Evolutionary conservation across 805 yeast genomes (phyloP), one percentile per base, ranked within the genome.

Genomic region (Myxozyma udenii): DNA sequence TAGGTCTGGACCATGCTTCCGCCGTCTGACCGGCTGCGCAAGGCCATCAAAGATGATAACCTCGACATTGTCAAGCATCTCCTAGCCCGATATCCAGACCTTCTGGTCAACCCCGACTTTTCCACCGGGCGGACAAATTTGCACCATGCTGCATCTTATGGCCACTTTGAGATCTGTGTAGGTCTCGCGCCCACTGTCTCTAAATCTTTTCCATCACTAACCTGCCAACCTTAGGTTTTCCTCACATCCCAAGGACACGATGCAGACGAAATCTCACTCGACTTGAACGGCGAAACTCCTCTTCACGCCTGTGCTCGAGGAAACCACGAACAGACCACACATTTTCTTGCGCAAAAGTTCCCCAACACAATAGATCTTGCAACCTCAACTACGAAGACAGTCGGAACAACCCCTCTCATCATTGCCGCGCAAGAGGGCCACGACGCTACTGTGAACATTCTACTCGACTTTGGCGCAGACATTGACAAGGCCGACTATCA

Each of bases 101-200:
- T 86, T 36, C 66, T 87, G 56, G 82, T 81, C 53, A 84, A 86
- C 63, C 72, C 81, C 22, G 85, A 88, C 63, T 21, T 44, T 11
- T 26, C 64, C 21, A 80, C 83, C 62, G 96, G 96, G 1, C 87
- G 95, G 95, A 75, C 85, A 14, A 82, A 85, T 35, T 71, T 87
- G 42, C 96, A 87, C 66, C 86, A 87, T 66, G 89, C 95, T 0
- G 81, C 91, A 3, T 84, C 65, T 61, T 70, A 84, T 62, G 93
- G 95, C 39, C 76, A 83, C 55, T 83, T 82, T 61, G 75, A 84
- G 48, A 75, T 86, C 12, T 84, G 89, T 66, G 26, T 24, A 7
- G n/a, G 16, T 23, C 2, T 26, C 11, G 16, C 19, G 2, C 18
- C n/a, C 9, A 33, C 14, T 19, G 24, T 2, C 11, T 14, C 9